Conservation (phyloP, 1,284 basidiomycete genomes). For the Cryptococcus sp. region DNA sequence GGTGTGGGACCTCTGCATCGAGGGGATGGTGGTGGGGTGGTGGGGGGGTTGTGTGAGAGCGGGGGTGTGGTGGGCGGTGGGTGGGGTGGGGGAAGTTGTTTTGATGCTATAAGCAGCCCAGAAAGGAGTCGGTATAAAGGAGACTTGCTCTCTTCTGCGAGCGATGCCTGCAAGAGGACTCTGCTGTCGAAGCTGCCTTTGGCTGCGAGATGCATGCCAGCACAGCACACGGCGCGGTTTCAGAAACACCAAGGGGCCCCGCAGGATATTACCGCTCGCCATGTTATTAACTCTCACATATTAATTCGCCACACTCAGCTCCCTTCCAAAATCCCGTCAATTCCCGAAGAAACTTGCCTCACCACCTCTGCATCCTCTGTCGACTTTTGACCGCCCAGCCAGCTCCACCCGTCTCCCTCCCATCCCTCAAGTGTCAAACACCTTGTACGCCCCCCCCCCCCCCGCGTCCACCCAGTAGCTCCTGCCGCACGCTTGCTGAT, state of each 20-base stretch:
- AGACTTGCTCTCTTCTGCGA: no score
- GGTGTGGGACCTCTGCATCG: conserved; percentile 21
- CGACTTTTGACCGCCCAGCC: conserved; percentile 1
- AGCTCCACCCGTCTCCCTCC: background rate
- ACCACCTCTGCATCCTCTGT: no score
- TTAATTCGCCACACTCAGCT: no score
- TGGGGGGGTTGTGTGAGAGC: background rate
- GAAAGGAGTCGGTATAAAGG: no score
- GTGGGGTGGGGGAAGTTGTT: no score
- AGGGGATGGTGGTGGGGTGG: conserved; percentile 3
- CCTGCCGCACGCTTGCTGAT: background rate
- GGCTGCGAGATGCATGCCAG: background rate
- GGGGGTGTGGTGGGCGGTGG: background rate
- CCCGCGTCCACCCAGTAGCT: background rate
- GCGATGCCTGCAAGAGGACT: no score
- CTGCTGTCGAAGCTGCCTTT: background rate
- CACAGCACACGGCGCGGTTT: background rate
- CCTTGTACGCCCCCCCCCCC: conserved; percentile 7
- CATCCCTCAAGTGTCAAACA: conserved; percentile 15
- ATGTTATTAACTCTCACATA: no score
- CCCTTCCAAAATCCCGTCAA: no score
- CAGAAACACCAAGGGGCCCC: no score
- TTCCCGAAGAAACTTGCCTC: no score
- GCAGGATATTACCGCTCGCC: no score
- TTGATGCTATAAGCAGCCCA: no score